These are phyloP conservation scores for Yamadazyma mexicana DNA, from an alignment of 1,139 yeast genomes.

Conservation along the genomic window DNA sequence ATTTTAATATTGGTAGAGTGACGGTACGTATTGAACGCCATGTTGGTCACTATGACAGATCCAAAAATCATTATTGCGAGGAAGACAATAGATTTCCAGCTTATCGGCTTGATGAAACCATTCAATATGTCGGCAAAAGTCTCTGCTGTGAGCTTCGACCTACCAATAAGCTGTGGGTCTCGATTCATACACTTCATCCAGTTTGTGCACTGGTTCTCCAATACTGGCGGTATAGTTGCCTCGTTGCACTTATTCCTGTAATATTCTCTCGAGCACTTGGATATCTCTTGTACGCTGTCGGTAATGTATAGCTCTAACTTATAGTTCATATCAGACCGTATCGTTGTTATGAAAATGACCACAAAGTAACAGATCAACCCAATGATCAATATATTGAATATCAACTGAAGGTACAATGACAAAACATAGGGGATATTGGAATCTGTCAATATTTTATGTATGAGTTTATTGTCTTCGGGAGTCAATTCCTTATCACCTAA, in stretches of 20 bases:
- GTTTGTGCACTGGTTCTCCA: conserved; percentile 66
- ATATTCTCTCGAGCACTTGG: conserved; percentile 70
- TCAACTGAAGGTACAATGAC: conserved; percentile 69
- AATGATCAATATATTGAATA: conserved; percentile 62
- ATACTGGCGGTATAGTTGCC: conserved; percentile 61
- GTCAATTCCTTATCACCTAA: conserved; percentile 3
- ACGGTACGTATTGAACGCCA: conserved; percentile 23
- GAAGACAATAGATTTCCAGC: conserved; percentile 69
- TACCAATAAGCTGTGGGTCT: conserved; percentile 78
- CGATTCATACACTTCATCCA: conserved; percentile 88
- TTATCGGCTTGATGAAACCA: conserved; percentile 71
- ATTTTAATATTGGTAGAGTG: conserved; percentile 16
- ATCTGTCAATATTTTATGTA: conserved; percentile 12
- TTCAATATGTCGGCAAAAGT: conserved; percentile 80
- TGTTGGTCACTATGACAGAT: conserved; percentile 21
- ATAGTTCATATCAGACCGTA: conserved; percentile 69
- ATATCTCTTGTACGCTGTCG: conserved; percentile 64
- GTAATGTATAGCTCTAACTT: conserved; percentile 64
- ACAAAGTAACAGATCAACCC: conserved; percentile 55
- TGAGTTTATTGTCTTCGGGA: conserved; percentile 8
- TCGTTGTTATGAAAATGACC: conserved; percentile 55
- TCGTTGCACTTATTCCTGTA: conserved; percentile 63
- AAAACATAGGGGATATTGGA: conserved; percentile 58
- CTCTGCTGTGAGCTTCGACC: conserved; percentile 76
- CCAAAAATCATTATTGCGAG: conserved; percentile 20